A percentile compares a stretch with the other conserved stretches of the same genome.
phyloP scores from a whole-genome alignment of 1,284 basidiomycete species.

The Ganoderma multipileum region DNA sequence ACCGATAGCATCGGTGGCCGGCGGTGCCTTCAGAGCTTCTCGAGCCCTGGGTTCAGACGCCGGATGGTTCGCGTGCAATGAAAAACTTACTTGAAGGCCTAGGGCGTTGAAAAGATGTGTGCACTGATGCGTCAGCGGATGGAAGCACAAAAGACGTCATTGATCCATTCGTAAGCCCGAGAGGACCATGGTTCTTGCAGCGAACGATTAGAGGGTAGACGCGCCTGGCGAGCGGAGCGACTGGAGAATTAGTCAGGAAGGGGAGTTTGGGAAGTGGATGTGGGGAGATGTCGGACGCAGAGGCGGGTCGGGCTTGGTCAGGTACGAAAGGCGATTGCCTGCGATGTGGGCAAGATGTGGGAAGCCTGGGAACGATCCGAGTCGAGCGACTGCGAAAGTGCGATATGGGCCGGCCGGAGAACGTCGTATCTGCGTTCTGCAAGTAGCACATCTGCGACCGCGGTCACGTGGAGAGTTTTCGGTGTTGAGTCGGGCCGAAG shows the following conservation, averaged over 20 bases:
- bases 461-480: slow-evolving; percentile 27
- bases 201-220: slow-evolving; percentile 12
- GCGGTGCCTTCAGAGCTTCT: slow-evolving; percentile 17
- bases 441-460: neutral
- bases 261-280: slow-evolving; percentile 8
- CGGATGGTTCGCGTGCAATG: neutral
- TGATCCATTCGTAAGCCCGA: slow-evolving; percentile 21
- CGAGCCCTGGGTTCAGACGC: slow-evolving; percentile 12
- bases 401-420: neutral
- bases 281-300: slow-evolving; percentile 10
- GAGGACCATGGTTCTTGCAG: neutral
- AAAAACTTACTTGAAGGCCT: neutral
- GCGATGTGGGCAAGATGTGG: neutral
- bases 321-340: slow-evolving; percentile 6
- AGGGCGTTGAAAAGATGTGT: neutral
- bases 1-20: slow-evolving; percentile 29
- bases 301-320: slow-evolving; percentile 4
- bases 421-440: neutral
- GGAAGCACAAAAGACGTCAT: slow-evolving; percentile 3
- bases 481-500: slow-evolving; percentile 29
- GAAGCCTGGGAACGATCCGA: neutral
- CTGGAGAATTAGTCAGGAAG: slow-evolving; percentile 22
- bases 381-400: neutral
- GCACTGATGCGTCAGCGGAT: slow-evolving; percentile 16
- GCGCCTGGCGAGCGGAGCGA: slow-evolving; percentile 11